phyloP scores from a whole-genome alignment of 345 rosid species.

The Camelina hispida region DNA sequence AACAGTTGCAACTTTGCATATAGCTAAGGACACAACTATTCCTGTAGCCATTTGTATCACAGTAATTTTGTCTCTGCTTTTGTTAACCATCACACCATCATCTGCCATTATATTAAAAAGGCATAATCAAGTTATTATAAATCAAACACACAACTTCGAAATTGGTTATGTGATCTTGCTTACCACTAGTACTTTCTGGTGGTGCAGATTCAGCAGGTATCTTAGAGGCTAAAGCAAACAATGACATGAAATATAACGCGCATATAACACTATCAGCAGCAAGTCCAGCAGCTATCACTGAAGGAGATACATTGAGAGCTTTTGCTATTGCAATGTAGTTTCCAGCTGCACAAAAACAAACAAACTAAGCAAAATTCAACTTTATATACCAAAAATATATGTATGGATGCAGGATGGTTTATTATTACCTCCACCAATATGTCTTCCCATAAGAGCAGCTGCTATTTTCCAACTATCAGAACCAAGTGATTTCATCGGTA shows the following conservation, averaged over 20 bases:
- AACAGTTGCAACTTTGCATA: constrained; percentile 59
- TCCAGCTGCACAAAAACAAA: constrained; percentile 52
- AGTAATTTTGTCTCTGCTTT: constrained; percentile 53
- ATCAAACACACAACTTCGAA: background rate
- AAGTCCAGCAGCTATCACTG: constrained; percentile 54
- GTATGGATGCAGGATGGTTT: background rate
- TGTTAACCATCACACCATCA: constrained; percentile 38
- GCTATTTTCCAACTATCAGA: constrained; percentile 80
- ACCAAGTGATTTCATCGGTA: constrained; percentile 80
- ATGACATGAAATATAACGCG: constrained; percentile 64
- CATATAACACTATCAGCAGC: constrained; percentile 84
- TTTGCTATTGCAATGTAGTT: constrained; percentile 73
- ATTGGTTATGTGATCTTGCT: background rate
- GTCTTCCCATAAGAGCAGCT: constrained; percentile 83
- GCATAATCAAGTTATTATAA: background rate
- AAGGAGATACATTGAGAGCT: constrained; percentile 60
- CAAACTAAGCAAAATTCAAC: constrained; percentile 1
- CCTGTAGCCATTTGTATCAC: constrained; percentile 60
- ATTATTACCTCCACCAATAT: constrained; percentile 68
- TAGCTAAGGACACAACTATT: constrained; percentile 66
- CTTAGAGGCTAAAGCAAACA: constrained; percentile 73
- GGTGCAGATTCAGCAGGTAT: constrained; percentile 60
- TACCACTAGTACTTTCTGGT: constrained; percentile 48
- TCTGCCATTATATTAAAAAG: constrained; percentile 31
- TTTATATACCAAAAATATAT: background rate